Evolutionary conservation across 371 early-diverging fungal species (phyloP).

Genomic region (Actinomucor elegans): DNA sequence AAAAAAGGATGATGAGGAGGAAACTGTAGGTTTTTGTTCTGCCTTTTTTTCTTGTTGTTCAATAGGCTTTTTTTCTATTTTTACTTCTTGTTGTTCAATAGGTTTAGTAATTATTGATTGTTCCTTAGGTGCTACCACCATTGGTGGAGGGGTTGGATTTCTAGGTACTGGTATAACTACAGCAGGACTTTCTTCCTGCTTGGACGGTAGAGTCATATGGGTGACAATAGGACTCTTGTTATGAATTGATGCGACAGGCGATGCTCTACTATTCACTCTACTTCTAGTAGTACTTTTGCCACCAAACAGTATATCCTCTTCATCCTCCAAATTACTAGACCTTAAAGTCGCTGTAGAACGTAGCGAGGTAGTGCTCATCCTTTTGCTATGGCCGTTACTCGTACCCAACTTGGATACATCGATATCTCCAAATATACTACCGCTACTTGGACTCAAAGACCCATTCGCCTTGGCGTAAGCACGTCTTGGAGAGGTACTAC

Average conservation of each 20-base stretch:
- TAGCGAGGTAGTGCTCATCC: constrained; percentile 1
- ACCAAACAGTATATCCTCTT: constrained; percentile 1
- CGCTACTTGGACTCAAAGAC: neutral
- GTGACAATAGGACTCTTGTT: no score
- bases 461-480: neutral
- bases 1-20: constrained; percentile 5
- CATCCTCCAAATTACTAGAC: constrained; percentile 19
- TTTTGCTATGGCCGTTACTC: constrained; percentile 1
- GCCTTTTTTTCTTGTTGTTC: neutral
- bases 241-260: neutral
- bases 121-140: no score
- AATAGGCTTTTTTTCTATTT: no score
- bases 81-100: no score
- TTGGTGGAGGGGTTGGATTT: neutral
- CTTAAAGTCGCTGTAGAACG: constrained; percentile 10
- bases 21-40: neutral
- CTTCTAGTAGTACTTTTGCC: neutral
- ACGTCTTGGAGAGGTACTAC: constrained; percentile 6
- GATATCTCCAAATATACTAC: constrained; percentile 48
- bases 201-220: no score
- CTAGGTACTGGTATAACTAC: neutral
- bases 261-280: neutral
- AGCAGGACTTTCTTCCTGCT: no score
- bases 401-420: constrained; percentile 44
- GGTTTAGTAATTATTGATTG: no score